phyloP scores from a whole-genome alignment of 306 rosid species.

The Fragaria ananassa region DNA sequence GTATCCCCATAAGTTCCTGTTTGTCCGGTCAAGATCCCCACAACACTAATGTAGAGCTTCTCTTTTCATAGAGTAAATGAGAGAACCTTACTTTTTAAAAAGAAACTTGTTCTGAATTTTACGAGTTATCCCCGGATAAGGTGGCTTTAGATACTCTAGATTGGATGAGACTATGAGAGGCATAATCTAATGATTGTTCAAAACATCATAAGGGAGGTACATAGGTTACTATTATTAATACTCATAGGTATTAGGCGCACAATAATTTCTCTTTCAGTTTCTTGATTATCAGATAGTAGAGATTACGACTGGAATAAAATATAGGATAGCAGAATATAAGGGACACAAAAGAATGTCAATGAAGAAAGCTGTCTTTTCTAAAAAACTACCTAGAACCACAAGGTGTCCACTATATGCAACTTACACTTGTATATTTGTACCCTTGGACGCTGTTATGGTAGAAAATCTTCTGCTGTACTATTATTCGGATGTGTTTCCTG shows the following conservation, averaged over 20 bases:
- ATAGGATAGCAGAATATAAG: background rate
- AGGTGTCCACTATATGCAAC: background rate
- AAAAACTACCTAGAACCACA: background rate
- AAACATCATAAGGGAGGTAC: background rate
- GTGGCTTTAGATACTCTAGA: background rate
- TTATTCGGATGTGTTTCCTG: background rate
- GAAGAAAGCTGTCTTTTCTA: background rate
- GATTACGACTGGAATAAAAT: background rate
- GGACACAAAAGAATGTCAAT: background rate
- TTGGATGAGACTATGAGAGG: background rate
- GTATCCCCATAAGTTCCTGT: background rate
- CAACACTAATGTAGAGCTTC: background rate
- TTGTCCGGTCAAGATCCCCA: background rate
- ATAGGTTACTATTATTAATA: background rate
- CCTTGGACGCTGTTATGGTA: background rate
- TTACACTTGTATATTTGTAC: background rate
- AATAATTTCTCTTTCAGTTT: background rate
- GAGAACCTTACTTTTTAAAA: background rate
- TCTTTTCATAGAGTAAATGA: background rate
- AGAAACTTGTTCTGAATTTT: background rate
- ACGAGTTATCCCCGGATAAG: background rate
- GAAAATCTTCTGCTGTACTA: background rate
- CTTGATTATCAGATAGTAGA: background rate
- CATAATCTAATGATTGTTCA: background rate
- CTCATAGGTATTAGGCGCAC: background rate